Percentiles rank a stretch among this genome's conserved stretches.
Conservation (phyloP, 306 rosid genomes). For the Trichosanthes cucumerina region DNA sequence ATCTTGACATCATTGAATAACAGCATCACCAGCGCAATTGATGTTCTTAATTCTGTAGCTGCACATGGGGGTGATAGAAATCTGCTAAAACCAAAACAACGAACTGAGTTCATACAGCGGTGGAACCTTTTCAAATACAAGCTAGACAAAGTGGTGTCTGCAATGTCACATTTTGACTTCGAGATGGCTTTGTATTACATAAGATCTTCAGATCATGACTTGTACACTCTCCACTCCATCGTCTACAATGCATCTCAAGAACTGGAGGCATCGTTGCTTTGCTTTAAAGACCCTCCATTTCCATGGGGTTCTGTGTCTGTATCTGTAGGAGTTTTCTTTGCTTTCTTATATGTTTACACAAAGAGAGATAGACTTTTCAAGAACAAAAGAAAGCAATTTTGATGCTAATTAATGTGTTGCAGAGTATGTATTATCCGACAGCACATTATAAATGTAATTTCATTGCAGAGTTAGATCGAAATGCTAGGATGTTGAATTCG, state of each 20-base stretch:
- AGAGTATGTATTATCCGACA: slow-evolving; percentile 40
- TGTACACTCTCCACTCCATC: slow-evolving; percentile 70
- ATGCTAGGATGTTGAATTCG: slow-evolving; percentile 20
- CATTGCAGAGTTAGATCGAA: slow-evolving; percentile 36
- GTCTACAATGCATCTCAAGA: slow-evolving; percentile 72
- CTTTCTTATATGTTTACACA: slow-evolving; percentile 52
- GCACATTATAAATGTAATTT: slow-evolving; percentile 34
- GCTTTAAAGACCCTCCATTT: slow-evolving; percentile 86
- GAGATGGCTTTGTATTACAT: slow-evolving; percentile 73
- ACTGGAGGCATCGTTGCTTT: slow-evolving; percentile 76
- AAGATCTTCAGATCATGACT: slow-evolving; percentile 87
- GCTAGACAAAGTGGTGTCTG: slow-evolving; percentile 84
- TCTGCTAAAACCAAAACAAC: slow-evolving; percentile 61
- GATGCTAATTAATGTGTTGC: slow-evolving; percentile 24
- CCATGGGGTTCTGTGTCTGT: slow-evolving; percentile 59
- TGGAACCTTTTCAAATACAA: slow-evolving; percentile 83
- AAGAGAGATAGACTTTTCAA: slow-evolving; percentile 58
- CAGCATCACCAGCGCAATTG: slow-evolving; percentile 53
- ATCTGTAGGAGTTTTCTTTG: slow-evolving; percentile 35
- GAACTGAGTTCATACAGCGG: slow-evolving; percentile 60
- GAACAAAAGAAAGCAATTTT: slow-evolving; percentile 91
- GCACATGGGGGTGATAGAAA: slow-evolving; percentile 78
- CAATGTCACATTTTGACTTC: slow-evolving; percentile 72
- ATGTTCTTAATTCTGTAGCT: slow-evolving; percentile 56
- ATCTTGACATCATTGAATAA: slow-evolving; percentile 67